Evolutionary conservation across 1,284 basidiomycete genomes (phyloP).

Genomic region (Leccinum pseudoinsigne): DNA sequence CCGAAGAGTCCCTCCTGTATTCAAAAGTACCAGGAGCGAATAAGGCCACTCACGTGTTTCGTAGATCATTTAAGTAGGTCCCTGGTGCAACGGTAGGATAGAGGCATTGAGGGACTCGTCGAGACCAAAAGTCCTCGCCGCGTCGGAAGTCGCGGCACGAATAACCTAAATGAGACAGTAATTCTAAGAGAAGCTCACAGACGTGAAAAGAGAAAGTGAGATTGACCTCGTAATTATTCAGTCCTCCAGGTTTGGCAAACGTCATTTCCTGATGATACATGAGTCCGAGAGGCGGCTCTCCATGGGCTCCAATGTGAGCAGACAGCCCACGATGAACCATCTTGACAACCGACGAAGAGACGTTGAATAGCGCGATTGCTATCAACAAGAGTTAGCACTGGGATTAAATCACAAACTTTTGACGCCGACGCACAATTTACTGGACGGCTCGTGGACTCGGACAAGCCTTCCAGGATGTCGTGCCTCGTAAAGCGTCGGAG

Average conservation of each 20-base stretch:
- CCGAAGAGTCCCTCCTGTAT: slow-evolving; percentile 42
- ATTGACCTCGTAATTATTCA: slow-evolving; percentile 48
- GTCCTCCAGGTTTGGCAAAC: slow-evolving; percentile 59
- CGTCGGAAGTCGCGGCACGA: slow-evolving; percentile 63
- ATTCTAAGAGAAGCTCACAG: not conserved
- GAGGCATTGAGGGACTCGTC: slow-evolving; percentile 48
- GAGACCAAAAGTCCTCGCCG: slow-evolving; percentile 64
- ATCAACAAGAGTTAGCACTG: slow-evolving; percentile 9
- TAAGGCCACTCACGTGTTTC: slow-evolving; percentile 49
- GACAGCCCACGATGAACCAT: slow-evolving; percentile 62
- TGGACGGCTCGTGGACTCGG: slow-evolving; percentile 62
- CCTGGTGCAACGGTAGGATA: slow-evolving; percentile 46
- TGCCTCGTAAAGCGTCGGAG: slow-evolving; percentile 63
- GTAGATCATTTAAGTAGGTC: slow-evolving; percentile 49
- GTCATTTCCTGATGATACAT: slow-evolving; percentile 75
- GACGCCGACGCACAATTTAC: slow-evolving; percentile 46
- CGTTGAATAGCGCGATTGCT: slow-evolving; percentile 70
- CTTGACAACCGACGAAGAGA: slow-evolving; percentile 62
- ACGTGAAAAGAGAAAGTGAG: not conserved
- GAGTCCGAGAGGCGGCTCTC: slow-evolving; percentile 70
- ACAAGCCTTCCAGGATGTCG: slow-evolving; percentile 58
- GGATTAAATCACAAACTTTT: not conserved
- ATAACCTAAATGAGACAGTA: slow-evolving; percentile 46
- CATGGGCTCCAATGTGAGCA: slow-evolving; percentile 71
- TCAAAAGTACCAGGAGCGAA: slow-evolving; percentile 47